Evolutionary conservation across 192 early-diverging fungal species (phyloP), one percentile per base, ranked within the genome.

Genomic region (Entrophospora sp.): DNA sequence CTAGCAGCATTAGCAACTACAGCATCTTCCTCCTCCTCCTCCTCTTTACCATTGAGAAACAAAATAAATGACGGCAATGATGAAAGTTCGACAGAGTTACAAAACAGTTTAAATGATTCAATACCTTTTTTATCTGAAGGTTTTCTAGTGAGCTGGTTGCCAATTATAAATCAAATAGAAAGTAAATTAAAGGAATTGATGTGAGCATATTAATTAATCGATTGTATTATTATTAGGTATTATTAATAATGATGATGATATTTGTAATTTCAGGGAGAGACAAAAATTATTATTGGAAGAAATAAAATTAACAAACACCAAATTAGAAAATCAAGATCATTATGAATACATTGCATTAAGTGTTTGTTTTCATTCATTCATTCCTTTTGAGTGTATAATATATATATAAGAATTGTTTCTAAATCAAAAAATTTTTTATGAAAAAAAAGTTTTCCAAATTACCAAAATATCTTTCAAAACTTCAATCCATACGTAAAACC

Each of bases 41-140:
- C n/a, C n/a, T n/a, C n/a, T n/a, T n/a, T n/a, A n/a, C n/a, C n/a
- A n/a, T n/a, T n/a, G n/a, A n/a, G n/a, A n/a, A n/a, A n/a, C n/a
- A n/a, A n/a, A n/a, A n/a, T n/a, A n/a, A n/a, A n/a, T n/a, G n/a
- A n/a, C n/a, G n/a, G n/a, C n/a, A n/a, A n/a, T n/a, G n/a, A n/a
- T n/a, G n/a, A n/a, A n/a, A n/a, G n/a, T n/a, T n/a, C 18, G 5
- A 57, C 24, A 22, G 55, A 57, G 24, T 57, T 57, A 22, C n/a
- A n/a, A 20, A 25, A 63, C 45, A 44, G 34, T 18, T 34, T 36
- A 13, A 34, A 31, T 20, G 7, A 16, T 32, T 28, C 64, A 18
- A 36, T 66, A 13, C 64, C 64, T 42, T 20, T 66, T 3, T 55
- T 66, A 37, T 66, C 64, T 5, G 64, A 66, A 66, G 64, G 64